Conservation (phyloP, 805 yeast genomes). For the Lachancea waltii region DNA sequence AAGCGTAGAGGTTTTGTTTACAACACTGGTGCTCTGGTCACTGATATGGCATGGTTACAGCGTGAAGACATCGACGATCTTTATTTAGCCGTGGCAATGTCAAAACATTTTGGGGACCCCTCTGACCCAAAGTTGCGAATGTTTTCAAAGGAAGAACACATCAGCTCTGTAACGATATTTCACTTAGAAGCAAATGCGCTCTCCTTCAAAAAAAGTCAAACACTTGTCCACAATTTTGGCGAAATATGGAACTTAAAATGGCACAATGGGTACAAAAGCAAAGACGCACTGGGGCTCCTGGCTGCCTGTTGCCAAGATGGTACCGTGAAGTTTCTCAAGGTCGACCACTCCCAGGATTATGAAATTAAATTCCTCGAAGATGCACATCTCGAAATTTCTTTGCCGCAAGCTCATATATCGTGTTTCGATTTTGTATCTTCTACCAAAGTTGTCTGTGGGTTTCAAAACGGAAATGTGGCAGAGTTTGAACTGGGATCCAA, state of each 20-base stretch:
- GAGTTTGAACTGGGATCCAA: constrained; percentile 41
- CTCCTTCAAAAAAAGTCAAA: constrained; percentile 29
- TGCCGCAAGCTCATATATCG: constrained; percentile 35
- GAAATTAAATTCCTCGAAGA: constrained; percentile 16
- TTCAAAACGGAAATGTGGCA: constrained; percentile 50
- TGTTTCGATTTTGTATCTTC: constrained; percentile 43
- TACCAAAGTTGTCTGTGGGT: constrained; percentile 47
- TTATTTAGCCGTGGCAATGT: constrained; percentile 46
- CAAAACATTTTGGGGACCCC: constrained; percentile 33
- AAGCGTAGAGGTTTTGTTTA: constrained; percentile 36
- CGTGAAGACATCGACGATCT: constrained; percentile 29
- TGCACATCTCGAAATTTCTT: constrained; percentile 24
- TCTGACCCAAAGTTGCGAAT: constrained; percentile 25
- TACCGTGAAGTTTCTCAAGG: constrained; percentile 40
- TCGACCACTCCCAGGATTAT: constrained; percentile 18
- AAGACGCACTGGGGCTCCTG: constrained; percentile 36
- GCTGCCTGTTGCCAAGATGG: constrained; percentile 56
- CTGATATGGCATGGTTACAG: constrained; percentile 49
- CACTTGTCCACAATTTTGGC: constrained; percentile 39
- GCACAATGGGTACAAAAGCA: constrained; percentile 27
- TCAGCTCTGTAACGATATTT: constrained; percentile 43
- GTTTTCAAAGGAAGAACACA: constrained; percentile 25
- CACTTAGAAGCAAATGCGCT: constrained; percentile 29
- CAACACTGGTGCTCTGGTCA: constrained; percentile 47
- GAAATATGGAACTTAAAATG: constrained; percentile 33